Evolutionary conservation across 441 rosid species (phyloP).

Genomic region (Manihot esculenta): DNA sequence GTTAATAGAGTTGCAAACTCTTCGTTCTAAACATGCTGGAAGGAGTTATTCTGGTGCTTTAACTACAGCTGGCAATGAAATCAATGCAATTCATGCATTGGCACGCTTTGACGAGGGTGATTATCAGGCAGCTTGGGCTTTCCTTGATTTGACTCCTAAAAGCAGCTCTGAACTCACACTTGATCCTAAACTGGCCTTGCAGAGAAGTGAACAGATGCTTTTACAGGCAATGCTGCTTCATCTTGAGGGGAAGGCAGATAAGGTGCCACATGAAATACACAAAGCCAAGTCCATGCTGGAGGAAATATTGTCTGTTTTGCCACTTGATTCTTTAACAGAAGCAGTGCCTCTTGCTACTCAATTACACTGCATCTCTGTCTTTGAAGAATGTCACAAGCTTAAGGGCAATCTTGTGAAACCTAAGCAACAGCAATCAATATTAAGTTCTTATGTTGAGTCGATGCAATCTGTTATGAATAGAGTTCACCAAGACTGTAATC

Average conservation of each 20-base stretch:
- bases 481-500: slow-evolving; percentile 75
- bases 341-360: slow-evolving; percentile 73
- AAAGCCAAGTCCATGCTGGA: slow-evolving; percentile 90
- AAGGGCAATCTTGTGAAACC: slow-evolving; percentile 41
- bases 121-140: slow-evolving; percentile 86
- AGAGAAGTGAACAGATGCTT: slow-evolving; percentile 99
- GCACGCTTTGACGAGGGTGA: slow-evolving; percentile 93
- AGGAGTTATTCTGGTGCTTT: slow-evolving; percentile 94
- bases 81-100: slow-evolving; percentile 90
- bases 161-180: slow-evolving; percentile 89
- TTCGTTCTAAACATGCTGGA: slow-evolving; percentile 95
- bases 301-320: slow-evolving; percentile 73
- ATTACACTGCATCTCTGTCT: slow-evolving; percentile 85
- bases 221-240: slow-evolving; percentile 87
- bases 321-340: slow-evolving; percentile 86
- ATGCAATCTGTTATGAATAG: slow-evolving; percentile 56
- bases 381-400: slow-evolving; percentile 63
- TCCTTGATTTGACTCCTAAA: slow-evolving; percentile 92
- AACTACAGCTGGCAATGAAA: slow-evolving; percentile 94
- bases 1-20: slow-evolving; percentile 83
- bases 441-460: slow-evolving; percentile 64
- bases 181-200: slow-evolving; percentile 89
- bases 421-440: slow-evolving; percentile 44
- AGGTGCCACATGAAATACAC: slow-evolving; percentile 63
- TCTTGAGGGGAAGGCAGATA: slow-evolving; percentile 68